Evolutionary conservation across 768 basidiomycete species (phyloP).

Genomic region (Naganishia vishniacii): DNA sequence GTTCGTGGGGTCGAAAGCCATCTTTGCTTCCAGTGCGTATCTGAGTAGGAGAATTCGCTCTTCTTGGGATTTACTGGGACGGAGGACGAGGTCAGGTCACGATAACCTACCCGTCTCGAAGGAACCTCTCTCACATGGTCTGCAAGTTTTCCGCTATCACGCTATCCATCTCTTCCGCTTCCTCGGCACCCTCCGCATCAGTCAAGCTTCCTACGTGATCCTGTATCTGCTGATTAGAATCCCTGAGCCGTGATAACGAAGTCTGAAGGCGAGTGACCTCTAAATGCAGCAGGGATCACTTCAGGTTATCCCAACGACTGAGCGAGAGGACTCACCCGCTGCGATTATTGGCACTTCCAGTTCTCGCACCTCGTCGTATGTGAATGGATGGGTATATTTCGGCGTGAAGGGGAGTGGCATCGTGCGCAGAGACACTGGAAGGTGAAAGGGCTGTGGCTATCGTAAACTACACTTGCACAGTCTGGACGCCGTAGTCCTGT

Average conservation of each 20-base stretch:
- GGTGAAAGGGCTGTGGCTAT: too few species aligned
- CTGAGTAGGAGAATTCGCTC: conserved; percentile 21
- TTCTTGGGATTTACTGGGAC: conserved; percentile 3
- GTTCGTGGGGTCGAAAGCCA: conserved; percentile 18
- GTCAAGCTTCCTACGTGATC: neutral
- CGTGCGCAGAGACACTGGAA: neutral
- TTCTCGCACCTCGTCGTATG: conserved; percentile 4
- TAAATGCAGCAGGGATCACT: too few species aligned
- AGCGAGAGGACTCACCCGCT: conserved; percentile 7
- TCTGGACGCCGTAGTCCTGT: too few species aligned
- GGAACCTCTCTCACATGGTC: neutral
- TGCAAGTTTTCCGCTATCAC: conserved; percentile 20
- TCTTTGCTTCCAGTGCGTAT: conserved; percentile 20
- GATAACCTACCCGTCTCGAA: neutral
- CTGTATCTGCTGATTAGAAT: conserved; percentile 11
- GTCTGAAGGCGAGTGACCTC: conserved; percentile 4
- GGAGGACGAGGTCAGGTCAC: neutral
- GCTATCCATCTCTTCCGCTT: conserved; percentile 9
- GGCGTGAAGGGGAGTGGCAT: conserved; percentile 1
- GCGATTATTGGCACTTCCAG: conserved; percentile 17
- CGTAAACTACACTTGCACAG: too few species aligned
- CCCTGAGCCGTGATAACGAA: conserved; percentile 6
- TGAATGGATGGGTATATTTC: conserved; percentile 20
- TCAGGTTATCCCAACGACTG: too few species aligned
- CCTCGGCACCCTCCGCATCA: conserved; percentile 15